phyloP scores from a whole-genome alignment of 768 basidiomycete genomes.

The Leccinum disarticulatum region DNA sequence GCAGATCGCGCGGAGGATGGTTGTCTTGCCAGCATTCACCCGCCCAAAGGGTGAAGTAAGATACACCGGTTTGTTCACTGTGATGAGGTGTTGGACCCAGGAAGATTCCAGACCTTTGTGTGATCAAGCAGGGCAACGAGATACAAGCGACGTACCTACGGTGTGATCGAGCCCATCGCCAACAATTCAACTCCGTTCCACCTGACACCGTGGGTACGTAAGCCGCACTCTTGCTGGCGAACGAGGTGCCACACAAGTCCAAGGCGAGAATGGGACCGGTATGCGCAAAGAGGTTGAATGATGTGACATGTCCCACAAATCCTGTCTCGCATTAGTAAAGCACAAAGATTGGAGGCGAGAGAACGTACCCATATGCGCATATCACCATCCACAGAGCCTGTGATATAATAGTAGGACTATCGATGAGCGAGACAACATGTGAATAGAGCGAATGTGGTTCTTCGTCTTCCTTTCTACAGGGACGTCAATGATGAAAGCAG shows the following conservation, averaged over 20 bases:
- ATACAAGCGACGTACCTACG: conserved; percentile 51
- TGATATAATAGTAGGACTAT: conserved; percentile 73
- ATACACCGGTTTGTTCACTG: conserved; percentile 67
- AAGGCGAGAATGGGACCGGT: conserved; percentile 66
- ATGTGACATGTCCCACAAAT: conserved; percentile 68
- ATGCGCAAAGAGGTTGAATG: conserved; percentile 74
- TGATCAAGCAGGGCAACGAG: conserved; percentile 1
- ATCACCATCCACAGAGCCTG: conserved; percentile 79
- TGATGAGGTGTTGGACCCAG: conserved; percentile 33
- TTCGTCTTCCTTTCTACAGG: conserved; percentile 63
- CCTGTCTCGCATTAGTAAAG: conserved; percentile 40
- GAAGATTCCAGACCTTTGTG: conserved; percentile 70
- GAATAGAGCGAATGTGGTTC: conserved; percentile 72
- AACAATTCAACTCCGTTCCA: conserved; percentile 66
- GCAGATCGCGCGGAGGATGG: too few species aligned
- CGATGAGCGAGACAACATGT: conserved; percentile 66
- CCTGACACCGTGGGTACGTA: conserved; percentile 5
- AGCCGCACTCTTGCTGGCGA: conserved; percentile 16
- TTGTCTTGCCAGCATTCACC: too few species aligned
- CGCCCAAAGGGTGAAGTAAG: conserved; percentile 54
- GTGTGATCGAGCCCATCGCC: conserved; percentile 78
- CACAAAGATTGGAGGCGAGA: not conserved
- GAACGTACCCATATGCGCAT: conserved; percentile 73
- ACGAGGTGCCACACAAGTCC: conserved; percentile 59
- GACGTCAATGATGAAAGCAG: conserved; percentile 13